Base-by-base conservation (phyloP, 805 yeast genomes). In the Kluyveromyces siamensis region DNA sequence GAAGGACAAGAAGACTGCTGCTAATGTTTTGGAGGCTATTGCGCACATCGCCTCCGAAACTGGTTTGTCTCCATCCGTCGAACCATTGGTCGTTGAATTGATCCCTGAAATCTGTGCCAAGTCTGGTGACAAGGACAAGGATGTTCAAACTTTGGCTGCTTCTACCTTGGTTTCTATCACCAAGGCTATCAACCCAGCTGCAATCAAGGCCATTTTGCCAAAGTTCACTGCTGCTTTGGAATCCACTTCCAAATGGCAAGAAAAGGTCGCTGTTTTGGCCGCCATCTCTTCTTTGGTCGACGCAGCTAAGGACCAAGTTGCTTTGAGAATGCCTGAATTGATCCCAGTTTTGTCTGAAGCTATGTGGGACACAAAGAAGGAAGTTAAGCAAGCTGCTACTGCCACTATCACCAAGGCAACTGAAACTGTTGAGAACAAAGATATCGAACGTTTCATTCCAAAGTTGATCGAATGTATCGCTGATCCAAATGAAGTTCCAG, bases 291-390 rank as follows among this genome's bases (percentile, higher is more conserved):
- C 81, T 61, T 78, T 91, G 67, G 99, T 93, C 63, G 95, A 87
- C 70, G 79, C 88, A 61, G 96, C 99, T 63, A 91, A 90, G 74
- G 85, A 75, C 64, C 99, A 90, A 80, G 78, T 93, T 62, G 96
- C 99, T 63, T 81, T 93, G 67, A 89, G 99, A 82, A 93, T 93
- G 98, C 96, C 98, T 67, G 98, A 93, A 80, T 83, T 93, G 72
- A 91, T 93, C 67, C 99, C 99, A 73, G 93, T 84, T 60, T 78
- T 93, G 66, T 93, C 99, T 63, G 99, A 93, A 80, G 88, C 97
- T 66, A 93, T 93, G 98, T 93, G 99, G 99, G 99, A 93, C 76
- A 93, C 99, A 75, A 93, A 93, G 84, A 79, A 80, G 75, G 98
- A 93, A 69, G 99, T 93, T 70, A 93, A 93, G 84, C 80, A 78